Evolutionary conservation across 306 rosid species (phyloP).

Genomic region (Alnus glutinosa): DNA sequence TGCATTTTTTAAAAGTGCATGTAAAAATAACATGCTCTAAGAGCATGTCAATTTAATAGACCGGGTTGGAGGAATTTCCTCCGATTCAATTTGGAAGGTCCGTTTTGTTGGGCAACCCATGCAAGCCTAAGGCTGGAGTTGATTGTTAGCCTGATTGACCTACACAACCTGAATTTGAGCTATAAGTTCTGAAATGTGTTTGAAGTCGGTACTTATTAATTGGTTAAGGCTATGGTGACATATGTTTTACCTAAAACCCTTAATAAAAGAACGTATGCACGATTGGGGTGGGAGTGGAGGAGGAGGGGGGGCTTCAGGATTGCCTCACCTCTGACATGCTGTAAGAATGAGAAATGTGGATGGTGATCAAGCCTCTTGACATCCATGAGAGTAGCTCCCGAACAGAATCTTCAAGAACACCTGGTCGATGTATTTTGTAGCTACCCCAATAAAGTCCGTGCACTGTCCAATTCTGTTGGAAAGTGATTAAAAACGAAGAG

Average conservation of each 20-base stretch:
- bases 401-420: slow-evolving; percentile 78
- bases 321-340: slow-evolving; percentile 69
- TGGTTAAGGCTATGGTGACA: background rate
- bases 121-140: background rate
- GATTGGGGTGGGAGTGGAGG: background rate
- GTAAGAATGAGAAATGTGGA: slow-evolving; percentile 80
- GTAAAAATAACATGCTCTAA: too few relatives aligned
- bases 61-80: too few relatives aligned
- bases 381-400: slow-evolving; percentile 80
- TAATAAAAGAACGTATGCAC: slow-evolving; percentile 14
- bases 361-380: slow-evolving; percentile 66
- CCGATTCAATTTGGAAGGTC: too few relatives aligned
- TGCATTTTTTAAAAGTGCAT: too few relatives aligned
- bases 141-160: background rate
- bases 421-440: slow-evolving; percentile 68
- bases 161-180: background rate
- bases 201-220: background rate
- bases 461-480: slow-evolving; percentile 89
- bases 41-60: too few relatives aligned
- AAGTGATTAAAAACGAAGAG: slow-evolving; percentile 16
- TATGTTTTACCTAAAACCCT: background rate
- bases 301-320: slow-evolving; percentile 5
- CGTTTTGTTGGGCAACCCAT: background rate
- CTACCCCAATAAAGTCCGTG: slow-evolving; percentile 99
- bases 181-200: background rate